Conservation (phyloP, 208 protist species). For the Leishmania mexicana region DNA sequence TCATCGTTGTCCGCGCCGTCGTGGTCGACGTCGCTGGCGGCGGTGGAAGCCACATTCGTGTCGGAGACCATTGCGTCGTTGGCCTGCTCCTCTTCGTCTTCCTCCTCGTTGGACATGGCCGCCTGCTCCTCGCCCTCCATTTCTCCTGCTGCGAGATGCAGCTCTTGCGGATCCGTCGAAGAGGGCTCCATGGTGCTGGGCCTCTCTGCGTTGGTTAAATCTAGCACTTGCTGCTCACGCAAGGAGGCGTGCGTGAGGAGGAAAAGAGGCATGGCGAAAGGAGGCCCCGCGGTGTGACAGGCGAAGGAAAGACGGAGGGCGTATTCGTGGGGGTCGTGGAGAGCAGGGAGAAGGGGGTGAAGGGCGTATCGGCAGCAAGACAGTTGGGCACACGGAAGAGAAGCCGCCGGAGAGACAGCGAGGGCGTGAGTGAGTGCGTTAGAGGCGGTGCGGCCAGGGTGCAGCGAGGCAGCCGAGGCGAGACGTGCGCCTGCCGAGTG, state of each 20-base stretch:
- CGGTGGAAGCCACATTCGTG: slow-evolving; percentile 8
- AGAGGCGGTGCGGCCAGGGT: not conserved
- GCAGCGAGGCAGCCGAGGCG: not conserved
- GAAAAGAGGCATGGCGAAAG: not conserved
- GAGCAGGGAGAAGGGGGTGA: not conserved
- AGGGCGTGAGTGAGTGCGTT: not conserved
- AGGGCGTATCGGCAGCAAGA: not conserved
- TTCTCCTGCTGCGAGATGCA: slow-evolving; percentile 1
- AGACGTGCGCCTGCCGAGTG: not conserved
- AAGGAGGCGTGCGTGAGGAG: not conserved
- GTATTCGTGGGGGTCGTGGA: not conserved
- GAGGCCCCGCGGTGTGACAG: not conserved
- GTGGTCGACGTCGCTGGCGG: slow-evolving; percentile 5
- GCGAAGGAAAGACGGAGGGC: not conserved
- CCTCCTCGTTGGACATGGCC: slow-evolving; percentile 19
- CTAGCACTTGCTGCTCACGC: not conserved
- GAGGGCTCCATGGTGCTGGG: not conserved
- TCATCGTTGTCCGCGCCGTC: slow-evolving; percentile 15
- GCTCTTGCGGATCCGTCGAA: not conserved
- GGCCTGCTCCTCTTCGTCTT: slow-evolving; percentile 28
- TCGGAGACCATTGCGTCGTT: not conserved
- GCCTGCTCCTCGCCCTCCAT: slow-evolving; percentile 13
- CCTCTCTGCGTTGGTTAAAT: not conserved
- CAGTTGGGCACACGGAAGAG: not conserved
- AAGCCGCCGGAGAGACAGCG: not conserved